Base-by-base conservation (phyloP, 257 asterid species). In the Ocimum tenuiflorum region DNA sequence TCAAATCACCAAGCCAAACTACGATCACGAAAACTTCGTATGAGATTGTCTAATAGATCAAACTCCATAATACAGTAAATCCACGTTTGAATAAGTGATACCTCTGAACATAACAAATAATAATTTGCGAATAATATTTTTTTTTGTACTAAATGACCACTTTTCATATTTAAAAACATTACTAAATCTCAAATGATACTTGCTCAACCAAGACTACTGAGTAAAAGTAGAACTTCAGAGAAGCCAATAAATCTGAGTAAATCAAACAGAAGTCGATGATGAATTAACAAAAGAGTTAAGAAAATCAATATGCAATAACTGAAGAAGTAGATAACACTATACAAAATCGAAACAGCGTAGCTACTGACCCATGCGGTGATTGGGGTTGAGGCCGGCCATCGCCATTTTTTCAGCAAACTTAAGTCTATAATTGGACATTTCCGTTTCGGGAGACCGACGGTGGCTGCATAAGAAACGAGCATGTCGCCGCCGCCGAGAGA, bases 321-420 rank as follows among this genome's bases (percentile, higher is more conserved):
- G 49, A 54, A 27, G 33, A 31, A 58, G 75, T 31, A 31, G 6
- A 43, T 6, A 46, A 19, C 24, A 42, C 0, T n/a, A 63, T 0
- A 15, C 1, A 41, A 63, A 31, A 48, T 22, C 22, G 11, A 24
- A 36, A 3, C 8, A 10, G 8, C 38, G 43, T 7, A 38, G 43
- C 19, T 58, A 69, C 78, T 68, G 55, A 92, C 96, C 97, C 43
- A 92, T 76, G 49, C 81, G 94, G 68, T 92, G 91, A 68, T 86
- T 87, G 60, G 91, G 88, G 60, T 81, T 87, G 63, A 92, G 83
- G 59, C 94, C 96, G 52, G 94, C 96, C 88, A 87, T 79, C 14
- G 74, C 82, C 97, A 92, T 85, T 78, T 86, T 83, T 42, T 73
- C 81, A 13, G 95, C 80, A 57, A 89, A 89, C 50, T 77, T 65